Conservation (phyloP, 805 yeast species). For the Lipomyces yamadae region DNA sequence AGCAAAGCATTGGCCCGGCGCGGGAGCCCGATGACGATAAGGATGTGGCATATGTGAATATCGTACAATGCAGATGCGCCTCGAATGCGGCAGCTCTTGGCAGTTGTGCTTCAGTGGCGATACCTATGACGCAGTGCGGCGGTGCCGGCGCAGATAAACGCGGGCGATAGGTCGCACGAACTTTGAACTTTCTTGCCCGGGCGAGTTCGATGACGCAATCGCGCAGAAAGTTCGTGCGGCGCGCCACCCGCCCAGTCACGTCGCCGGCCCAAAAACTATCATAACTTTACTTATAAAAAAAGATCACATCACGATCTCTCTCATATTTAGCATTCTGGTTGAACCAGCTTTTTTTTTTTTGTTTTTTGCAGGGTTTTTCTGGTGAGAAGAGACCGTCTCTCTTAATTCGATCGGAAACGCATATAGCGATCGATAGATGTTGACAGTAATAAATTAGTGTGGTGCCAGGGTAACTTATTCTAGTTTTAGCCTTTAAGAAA, state of each 20-base stretch:
- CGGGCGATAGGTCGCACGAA: background rate
- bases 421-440: too few relatives aligned
- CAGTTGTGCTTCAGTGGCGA: background rate
- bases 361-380: too few relatives aligned
- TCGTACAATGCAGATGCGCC: background rate
- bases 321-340: too few relatives aligned
- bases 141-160: background rate
- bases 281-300: too few relatives aligned
- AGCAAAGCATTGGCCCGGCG: background rate
- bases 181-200: background rate
- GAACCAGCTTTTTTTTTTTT: too few relatives aligned
- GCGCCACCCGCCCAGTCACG: background rate
- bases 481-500: too few relatives aligned
- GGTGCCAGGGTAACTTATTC: too few relatives aligned
- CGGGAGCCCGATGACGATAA: background rate
- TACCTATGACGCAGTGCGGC: constrained; percentile 3
- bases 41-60: background rate
- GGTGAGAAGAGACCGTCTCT: too few relatives aligned
- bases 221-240: background rate
- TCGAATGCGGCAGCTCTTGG: background rate
- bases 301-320: too few relatives aligned
- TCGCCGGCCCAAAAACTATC: background rate
- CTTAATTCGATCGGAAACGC: too few relatives aligned
- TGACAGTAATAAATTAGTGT: too few relatives aligned
- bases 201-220: background rate